Percentiles rank a stretch among this genome's conserved stretches.
Evolutionary conservation across 2,329 filamentous ascomycete species (phyloP).

Genomic region (Cladosporium sp.): DNA sequence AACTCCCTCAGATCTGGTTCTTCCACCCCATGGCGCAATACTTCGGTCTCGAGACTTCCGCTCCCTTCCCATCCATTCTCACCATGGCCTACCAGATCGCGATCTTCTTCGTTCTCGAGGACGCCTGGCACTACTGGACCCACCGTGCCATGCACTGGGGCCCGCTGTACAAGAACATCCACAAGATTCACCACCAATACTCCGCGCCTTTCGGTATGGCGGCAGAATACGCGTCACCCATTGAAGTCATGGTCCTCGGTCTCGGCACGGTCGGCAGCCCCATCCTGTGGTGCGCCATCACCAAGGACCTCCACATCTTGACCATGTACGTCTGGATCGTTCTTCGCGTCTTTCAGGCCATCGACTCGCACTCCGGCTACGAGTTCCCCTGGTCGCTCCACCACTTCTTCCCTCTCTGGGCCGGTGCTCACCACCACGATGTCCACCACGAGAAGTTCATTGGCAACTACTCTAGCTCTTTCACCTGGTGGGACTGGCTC

Average conservation of each 20-base stretch:
- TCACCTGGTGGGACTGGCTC: conserved; percentile 97
- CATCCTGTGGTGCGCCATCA: conserved; percentile 79
- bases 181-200: conserved; percentile 99
- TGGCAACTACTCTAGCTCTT: conserved; percentile 96
- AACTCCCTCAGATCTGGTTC: conserved; percentile 97
- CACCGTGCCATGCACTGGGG: conserved; percentile 93
- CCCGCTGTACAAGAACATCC: conserved; percentile 91
- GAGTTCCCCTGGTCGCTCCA: conserved; percentile 98
- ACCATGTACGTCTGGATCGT: conserved; percentile 99
- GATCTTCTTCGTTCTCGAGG: conserved; percentile 93
- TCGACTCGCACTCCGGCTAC: conserved; percentile 96
- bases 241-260: conserved; percentile 93
- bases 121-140: conserved; percentile 97
- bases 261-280: conserved; percentile 81
- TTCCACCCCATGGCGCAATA: conserved; percentile 96
- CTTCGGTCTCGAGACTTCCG: conserved; percentile 82
- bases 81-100: conserved; percentile 91
- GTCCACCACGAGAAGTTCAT: conserved; percentile 98
- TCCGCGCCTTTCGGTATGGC: conserved; percentile 95
- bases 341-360: conserved; percentile 90
- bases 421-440: conserved; percentile 94
- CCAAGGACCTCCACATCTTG: conserved; percentile 85
- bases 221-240: conserved; percentile 95
- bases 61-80: conserved; percentile 82
- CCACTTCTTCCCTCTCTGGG: conserved; percentile 97